Percentiles rank a stretch among this genome's conserved stretches.
Conservation (phyloP, 805 yeast species). For the Ogataea pini region DNA sequence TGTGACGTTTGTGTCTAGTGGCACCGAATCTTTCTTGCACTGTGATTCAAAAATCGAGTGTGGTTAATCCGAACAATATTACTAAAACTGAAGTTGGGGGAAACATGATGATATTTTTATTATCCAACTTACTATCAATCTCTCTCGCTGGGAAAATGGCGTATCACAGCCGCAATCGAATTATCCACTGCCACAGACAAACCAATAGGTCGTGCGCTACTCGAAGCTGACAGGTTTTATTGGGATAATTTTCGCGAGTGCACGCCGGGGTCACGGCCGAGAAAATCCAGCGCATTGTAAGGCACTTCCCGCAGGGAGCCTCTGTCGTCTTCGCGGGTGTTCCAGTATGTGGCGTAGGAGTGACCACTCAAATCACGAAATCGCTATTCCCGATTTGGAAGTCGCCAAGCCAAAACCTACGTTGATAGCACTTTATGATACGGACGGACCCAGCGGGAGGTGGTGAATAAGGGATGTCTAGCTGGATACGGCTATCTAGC, state of each 20-base stretch:
- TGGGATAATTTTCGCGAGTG: background rate
- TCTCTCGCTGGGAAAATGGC: conserved; percentile 6
- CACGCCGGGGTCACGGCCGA: background rate
- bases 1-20: background rate
- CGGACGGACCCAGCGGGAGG: background rate
- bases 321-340: background rate
- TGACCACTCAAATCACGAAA: background rate
- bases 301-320: background rate
- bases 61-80: no score
- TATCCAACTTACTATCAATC: conserved; percentile 3
- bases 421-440: background rate
- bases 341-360: background rate
- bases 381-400: conserved; percentile 7
- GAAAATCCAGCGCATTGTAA: no score
- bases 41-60: no score
- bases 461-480: no score
- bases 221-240: background rate
- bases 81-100: background rate
- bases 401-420: background rate
- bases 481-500: no score
- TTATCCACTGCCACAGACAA: conserved; percentile 3
- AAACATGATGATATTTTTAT: background rate
- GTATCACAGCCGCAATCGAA: conserved; percentile 7
- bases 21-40: background rate
- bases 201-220: background rate